Evolutionary conservation across 306 rosid genomes (phyloP), one percentile per base, ranked within the genome.

Genomic region (Casuarina equisetifolia): DNA sequence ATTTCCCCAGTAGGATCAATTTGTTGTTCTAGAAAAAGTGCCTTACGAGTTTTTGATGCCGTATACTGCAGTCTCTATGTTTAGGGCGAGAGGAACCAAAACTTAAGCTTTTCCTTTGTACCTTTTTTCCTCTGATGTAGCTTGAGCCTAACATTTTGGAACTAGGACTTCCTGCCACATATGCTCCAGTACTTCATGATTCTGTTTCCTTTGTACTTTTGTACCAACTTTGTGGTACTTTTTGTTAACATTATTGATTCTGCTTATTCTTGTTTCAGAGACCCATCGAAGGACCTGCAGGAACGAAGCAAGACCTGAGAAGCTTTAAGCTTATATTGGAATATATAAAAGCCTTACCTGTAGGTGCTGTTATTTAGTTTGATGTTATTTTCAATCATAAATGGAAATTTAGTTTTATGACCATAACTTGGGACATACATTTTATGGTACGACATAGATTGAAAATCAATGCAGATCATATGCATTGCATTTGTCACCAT

Each of bases 341-440:
- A 72, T 95, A 91, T 84, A 87, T 95, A 78, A 95, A 95, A 85
- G 98, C 98, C 84, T 78, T 92, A 83, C 98, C 98, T 62, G 97
- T 95, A 89, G 76, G 97, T 84, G 72, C 57, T 74, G 46, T 35
- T 39, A 25, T 80, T 39, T 69, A 40, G 17, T 78, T 78, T 50
- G 15, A 9, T 75, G 71, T 39, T 48, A 9, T 25, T 42, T 66
- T 66, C 57, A 76, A 72, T 46, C 79, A 73, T 73, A 76, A 48
- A n/a, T 45, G 44, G 44, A 43, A 13, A 16, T 16, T 67, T 4
- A 9, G 35, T 66, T 57, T 69, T 74, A 74, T 42, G 66, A 38
- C 9, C 54, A 67, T 70, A 25, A 52, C 69, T 79, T 73, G 67
- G 78, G 48, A 66, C 72, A 69, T 59, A 77, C 79, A 66, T 25